Base-by-base conservation (phyloP, 805 yeast genomes). In the Lachancea quebecensis region DNA sequence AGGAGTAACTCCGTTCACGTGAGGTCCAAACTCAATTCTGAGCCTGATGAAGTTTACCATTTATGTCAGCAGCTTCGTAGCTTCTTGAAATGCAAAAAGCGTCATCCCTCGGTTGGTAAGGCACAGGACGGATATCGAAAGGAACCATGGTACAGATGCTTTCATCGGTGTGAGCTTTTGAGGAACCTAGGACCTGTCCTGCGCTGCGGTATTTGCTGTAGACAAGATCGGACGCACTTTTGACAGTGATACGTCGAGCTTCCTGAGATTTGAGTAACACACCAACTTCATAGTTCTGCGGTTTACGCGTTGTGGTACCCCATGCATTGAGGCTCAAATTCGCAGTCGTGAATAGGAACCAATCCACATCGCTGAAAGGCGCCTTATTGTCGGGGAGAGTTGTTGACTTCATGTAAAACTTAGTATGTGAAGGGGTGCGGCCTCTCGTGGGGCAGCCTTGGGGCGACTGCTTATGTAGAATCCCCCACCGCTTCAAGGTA, bases 311-410 rank as follows among this genome's bases (percentile, higher is more conserved):
- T 34, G 58, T 53, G 12, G 67, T 65, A 0, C 95, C 95, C 95
- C 95, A 87, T 1, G 95, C 95, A 48, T 78, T 83, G 44, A 77
- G 77, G 29, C 90, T 81, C 35, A 85, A 56, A 56, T 87, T 87
- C 29, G 87, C 84, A 39, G 89, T 81, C 0, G 93, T 84, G 57
- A 84, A 69, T 5, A 84, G 59, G 15, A 81, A 73, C 95, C 95
- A 87, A 41, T 76, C 73, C 4, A 84, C 58, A 2, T 46, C 35
- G 4, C 42, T 34, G 30, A 57, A 54, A 2, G 46, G 41, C 3
- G 32, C 33, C n/a, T 14, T 32, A 4, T 39, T 45, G n/a, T 16
- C 14, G 32, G 37, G 35, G 28, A 36, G 55, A 51, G 78, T 79
- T 3, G 72, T 73, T 10, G 81, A 73, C 50, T 77, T 72, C 47